Base-by-base conservation (phyloP, 2,329 filamentous ascomycete genomes). In the Colletotrichum euphorbiae region DNA sequence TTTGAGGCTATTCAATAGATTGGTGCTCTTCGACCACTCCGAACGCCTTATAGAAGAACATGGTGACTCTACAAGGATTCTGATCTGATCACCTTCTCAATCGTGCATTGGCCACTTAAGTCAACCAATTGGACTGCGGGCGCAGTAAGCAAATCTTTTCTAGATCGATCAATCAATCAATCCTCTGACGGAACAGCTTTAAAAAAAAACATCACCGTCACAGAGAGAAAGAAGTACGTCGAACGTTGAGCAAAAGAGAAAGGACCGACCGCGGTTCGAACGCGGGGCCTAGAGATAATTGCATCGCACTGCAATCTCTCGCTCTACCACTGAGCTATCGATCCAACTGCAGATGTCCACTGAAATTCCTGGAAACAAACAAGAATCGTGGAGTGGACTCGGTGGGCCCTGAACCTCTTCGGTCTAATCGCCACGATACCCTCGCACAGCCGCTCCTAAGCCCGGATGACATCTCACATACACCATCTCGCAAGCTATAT, bases 261-360 rank as follows among this genome's bases (percentile, higher is more conserved):
- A 68, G 65, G 65, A 68, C 65, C 65, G 65, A 68, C 65, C 65
- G 65, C 46, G 65, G 17, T 68, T 68, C 65, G 65, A 68, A 68
- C 65, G 46, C 65, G 65, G 65, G 65, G 65, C 65, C 65, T 68
- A 68, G 65, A 68, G 61, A 68, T 68, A 43, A 46, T 24, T 65
- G 65, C 61, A 46, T 33, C 24, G 11, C 2, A 59, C 65, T 68
- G 65, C 65, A 68, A 68, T 68, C 65, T 68, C 61, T 68, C 58
- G 58, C 58, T 62, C 46, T 52, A 62, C 58, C 58, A 62, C 48
- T 52, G 46, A 52, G 58, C 46, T 62, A 62, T 62, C 58, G 58
- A 62, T 62, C 57, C 57, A 51, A 33, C 57, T 50, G 33, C 33
- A 3, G 7, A 11, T 38, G 9, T 2, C 4, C 21, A 21, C 21